Percentiles rank a stretch among this genome's conserved stretches.
phyloP scores from a whole-genome alignment of 176 grass and related monocot species.

The Phragmites australis region DNA sequence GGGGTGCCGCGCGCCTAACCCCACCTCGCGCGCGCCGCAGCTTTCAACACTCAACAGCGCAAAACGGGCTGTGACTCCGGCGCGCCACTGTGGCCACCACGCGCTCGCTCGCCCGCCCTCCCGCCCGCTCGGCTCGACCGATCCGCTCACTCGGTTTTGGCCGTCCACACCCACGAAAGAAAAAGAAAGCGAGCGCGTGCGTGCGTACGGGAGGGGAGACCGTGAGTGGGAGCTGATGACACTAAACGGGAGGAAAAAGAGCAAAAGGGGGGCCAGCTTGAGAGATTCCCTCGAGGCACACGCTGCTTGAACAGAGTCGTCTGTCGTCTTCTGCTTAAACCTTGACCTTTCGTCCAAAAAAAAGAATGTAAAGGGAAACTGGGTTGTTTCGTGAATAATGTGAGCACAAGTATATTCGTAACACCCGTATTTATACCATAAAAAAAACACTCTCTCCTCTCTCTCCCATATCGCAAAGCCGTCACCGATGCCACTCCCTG shows the following conservation, averaged over 20 bases:
- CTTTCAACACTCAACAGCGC: neutral
- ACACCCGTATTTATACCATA: no score
- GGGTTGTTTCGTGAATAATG: no score
- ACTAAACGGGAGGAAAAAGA: neutral
- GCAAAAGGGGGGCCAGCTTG: neutral
- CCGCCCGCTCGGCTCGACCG: neutral
- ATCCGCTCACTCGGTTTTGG: neutral
- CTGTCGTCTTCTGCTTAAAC: neutral
- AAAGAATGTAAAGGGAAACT: no score
- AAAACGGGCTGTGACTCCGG: neutral
- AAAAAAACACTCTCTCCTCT: no score
- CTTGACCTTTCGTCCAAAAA: no score
- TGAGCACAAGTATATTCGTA: no score
- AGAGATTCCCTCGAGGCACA: neutral
- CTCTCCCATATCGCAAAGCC: no score
- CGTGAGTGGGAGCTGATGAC: neutral
- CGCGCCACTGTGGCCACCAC: constrained; percentile 17
- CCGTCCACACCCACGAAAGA: neutral
- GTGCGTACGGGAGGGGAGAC: neutral
- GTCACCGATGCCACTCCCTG: no score
- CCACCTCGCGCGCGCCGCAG: constrained; percentile 5
- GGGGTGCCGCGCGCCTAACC: constrained; percentile 41
- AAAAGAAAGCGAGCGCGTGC: neutral
- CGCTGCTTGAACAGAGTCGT: neutral
- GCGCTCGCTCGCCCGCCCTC: neutral